Evolutionary conservation across 257 asterid genomes (phyloP).

Genomic region (Solanum chilense): DNA sequence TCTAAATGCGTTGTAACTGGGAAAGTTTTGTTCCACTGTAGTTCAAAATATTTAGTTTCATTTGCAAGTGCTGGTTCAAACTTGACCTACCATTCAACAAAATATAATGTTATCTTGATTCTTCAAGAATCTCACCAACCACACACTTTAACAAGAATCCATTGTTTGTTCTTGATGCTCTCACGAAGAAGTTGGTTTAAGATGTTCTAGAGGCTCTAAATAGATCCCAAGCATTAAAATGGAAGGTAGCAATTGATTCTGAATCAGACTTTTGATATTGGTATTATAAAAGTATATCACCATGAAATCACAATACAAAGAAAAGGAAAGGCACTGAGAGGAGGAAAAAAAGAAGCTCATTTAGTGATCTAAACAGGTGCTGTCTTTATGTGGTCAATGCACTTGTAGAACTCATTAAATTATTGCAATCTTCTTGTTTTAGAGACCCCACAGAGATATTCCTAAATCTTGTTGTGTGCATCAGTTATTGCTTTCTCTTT

Average conservation of each 20-base stretch:
- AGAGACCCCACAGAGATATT: slow-evolving; percentile 24
- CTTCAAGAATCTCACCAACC: neutral
- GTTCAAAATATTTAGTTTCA: neutral
- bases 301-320: neutral
- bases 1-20: neutral
- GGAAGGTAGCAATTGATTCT: neutral
- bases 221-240: neutral
- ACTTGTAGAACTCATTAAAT: slow-evolving; percentile 18
- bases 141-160: neutral
- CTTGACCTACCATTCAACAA: neutral
- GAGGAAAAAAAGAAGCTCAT: neutral
- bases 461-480: slow-evolving; percentile 5
- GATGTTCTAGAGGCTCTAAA: neutral
- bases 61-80: neutral
- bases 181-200: neutral
- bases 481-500: slow-evolving; percentile 4
- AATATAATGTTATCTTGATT: neutral
- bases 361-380: neutral
- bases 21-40: neutral
- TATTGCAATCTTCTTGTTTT: slow-evolving; percentile 17
- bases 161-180: neutral
- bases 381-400: slow-evolving; percentile 19
- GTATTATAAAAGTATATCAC: neutral
- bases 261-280: neutral
- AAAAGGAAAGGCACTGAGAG: neutral